Percentiles rank a stretch among this genome's conserved stretches.
Evolutionary conservation across 192 early-diverging fungal species (phyloP).

Genomic region (Entomortierella beljakovae): DNA sequence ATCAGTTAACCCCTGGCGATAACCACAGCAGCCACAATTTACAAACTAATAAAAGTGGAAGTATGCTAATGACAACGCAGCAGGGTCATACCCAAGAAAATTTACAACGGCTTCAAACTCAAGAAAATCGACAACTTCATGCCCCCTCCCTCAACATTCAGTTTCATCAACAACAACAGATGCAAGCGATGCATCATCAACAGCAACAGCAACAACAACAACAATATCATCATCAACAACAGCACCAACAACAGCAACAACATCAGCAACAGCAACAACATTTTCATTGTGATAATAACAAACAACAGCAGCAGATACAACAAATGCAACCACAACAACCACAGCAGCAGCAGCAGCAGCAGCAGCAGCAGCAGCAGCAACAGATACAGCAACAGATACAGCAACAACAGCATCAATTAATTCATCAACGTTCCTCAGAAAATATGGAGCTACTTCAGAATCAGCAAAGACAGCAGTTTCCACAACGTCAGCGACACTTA

Average conservation of each 20-base stretch:
- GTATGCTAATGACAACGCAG: conserved; percentile 24
- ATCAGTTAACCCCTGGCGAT: conserved; percentile 23
- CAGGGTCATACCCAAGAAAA: conserved; percentile 19
- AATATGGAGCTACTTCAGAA: background rate
- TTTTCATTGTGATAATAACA: no score
- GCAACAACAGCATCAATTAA: background rate
- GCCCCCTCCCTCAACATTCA: conserved; percentile 2
- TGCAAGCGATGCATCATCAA: conserved; percentile 6
- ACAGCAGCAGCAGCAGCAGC: conserved; percentile 14
- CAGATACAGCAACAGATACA: conserved; percentile 6
- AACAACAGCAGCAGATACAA: conserved; percentile 3
- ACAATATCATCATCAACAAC: conserved; percentile 4
- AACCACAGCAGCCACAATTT: conserved; percentile 32
- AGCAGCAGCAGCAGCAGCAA: conserved; percentile 3
- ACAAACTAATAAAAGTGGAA: background rate
- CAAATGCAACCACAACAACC: conserved; percentile 4
- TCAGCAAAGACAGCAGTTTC: background rate
- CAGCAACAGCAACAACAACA: background rate
- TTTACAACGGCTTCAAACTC: conserved; percentile 19
- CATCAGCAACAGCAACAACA: conserved; percentile 10
- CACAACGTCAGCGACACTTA: conserved; percentile 2
- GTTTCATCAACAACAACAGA: conserved; percentile 14
- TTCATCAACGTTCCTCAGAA: conserved; percentile 1
- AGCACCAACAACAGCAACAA: conserved; percentile 3
- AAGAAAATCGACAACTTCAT: conserved; percentile 22